A percentile compares a stretch with the other conserved stretches of the same genome.
Evolutionary conservation across 352 stramenopile species (phyloP).

Genomic region (Phytopythium montanum): DNA sequence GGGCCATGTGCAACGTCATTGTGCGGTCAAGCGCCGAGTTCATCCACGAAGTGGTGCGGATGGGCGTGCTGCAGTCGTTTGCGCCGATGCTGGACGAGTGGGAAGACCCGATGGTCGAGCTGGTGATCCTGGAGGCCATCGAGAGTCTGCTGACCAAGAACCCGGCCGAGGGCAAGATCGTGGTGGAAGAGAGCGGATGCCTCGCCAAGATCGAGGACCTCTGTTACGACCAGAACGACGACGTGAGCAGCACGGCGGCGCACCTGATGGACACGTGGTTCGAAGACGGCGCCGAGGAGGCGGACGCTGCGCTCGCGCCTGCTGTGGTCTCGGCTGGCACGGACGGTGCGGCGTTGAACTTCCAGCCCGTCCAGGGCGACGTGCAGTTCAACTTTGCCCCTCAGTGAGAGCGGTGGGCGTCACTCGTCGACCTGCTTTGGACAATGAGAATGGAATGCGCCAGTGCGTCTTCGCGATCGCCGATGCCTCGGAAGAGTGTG

Average conservation of each 20-base stretch:
- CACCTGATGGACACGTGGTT: constrained; percentile 87
- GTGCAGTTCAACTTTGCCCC: constrained; percentile 74
- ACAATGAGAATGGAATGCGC: neutral
- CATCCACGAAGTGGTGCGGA: constrained; percentile 56
- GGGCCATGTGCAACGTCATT: constrained; percentile 86
- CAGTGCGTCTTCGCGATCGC: neutral
- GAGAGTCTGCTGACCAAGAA: constrained; percentile 72
- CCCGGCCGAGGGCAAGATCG: constrained; percentile 46
- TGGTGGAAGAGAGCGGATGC: constrained; percentile 78
- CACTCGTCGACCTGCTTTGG: neutral
- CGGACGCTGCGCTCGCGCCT: constrained; percentile 38
- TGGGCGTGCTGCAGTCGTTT: constrained; percentile 76
- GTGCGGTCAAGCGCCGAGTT: constrained; percentile 59
- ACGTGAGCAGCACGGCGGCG: constrained; percentile 67
- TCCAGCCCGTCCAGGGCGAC: constrained; percentile 62
- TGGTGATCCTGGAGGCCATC: constrained; percentile 81
- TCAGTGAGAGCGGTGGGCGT: constrained; percentile 2
- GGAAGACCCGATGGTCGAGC: constrained; percentile 83
- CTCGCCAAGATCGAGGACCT: constrained; percentile 78
- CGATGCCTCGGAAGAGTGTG: neutral
- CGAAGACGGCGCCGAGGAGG: constrained; percentile 46
- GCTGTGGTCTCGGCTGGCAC: constrained; percentile 31
- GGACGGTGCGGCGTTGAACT: constrained; percentile 46
- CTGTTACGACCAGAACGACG: constrained; percentile 78
- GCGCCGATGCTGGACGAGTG: constrained; percentile 74